Evolutionary conservation across 1,139 yeast genomes (phyloP).

Genomic region (Petasospora rhodanensis): DNA sequence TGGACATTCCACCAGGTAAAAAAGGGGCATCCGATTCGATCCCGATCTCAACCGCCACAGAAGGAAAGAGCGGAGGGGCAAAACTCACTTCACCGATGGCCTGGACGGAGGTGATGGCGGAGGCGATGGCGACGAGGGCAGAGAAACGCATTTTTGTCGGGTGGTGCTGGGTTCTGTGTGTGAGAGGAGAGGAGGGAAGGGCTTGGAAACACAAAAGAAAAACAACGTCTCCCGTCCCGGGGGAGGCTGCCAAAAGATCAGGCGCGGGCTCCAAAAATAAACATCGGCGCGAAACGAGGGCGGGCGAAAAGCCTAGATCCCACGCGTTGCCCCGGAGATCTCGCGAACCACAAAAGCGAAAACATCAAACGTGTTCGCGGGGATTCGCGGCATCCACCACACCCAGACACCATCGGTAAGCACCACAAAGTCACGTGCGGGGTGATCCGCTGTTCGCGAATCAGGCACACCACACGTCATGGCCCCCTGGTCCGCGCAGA

Average conservation of each 20-base stretch:
- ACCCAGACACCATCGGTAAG: no score
- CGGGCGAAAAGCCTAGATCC: neutral
- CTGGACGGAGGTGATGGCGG: constrained; percentile 19
- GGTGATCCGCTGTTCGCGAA: no score
- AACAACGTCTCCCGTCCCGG: no score
- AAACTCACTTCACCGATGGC: constrained; percentile 23
- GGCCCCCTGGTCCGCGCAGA: no score
- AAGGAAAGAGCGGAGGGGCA: neutral
- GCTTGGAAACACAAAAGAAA: constrained; percentile 6
- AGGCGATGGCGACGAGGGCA: constrained; percentile 19
- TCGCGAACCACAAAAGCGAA: constrained; percentile 2
- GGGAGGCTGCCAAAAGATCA: no score
- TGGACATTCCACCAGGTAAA: no score
- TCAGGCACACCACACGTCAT: no score
- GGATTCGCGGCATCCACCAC: no score
- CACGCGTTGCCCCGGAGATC: neutral
- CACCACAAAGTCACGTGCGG: no score
- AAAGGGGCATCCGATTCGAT: no score
- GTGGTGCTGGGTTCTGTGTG: constrained; percentile 14
- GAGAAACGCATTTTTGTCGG: constrained; percentile 21
- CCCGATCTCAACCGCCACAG: no score
- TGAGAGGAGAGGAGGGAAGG: neutral
- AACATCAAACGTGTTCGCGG: no score
- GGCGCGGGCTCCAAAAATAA: constrained; percentile 5
- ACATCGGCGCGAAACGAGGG: constrained; percentile 1